Evolutionary conservation across 345 rosid genomes (phyloP).

Genomic region (Hypericum perforatum): DNA sequence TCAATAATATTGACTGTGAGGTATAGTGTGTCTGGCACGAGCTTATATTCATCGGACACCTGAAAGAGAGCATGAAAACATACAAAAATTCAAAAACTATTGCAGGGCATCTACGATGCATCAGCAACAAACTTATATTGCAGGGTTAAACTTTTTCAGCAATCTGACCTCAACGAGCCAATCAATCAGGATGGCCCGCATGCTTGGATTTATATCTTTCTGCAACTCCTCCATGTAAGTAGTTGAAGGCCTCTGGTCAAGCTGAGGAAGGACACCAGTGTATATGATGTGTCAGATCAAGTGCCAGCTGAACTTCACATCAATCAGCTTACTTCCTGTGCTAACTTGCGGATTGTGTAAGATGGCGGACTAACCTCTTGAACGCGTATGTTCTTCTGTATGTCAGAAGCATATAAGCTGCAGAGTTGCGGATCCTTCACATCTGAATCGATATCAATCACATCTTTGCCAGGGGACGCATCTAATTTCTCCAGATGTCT

Average conservation of each 20-base stretch:
- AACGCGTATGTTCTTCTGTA: slow-evolving; percentile 43
- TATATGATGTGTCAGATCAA: too few relatives aligned
- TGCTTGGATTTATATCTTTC: slow-evolving; percentile 56
- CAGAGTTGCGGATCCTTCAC: slow-evolving; percentile 57
- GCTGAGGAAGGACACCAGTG: slow-evolving; percentile 34
- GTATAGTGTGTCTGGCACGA: slow-evolving; percentile 92
- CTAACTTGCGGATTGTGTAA: too few relatives aligned
- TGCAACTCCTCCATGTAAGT: slow-evolving; percentile 68
- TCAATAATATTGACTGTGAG: slow-evolving; percentile 87
- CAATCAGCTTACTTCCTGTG: too few relatives aligned
- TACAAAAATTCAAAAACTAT: neutral
- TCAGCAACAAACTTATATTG: too few relatives aligned
- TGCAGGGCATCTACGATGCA: too few relatives aligned
- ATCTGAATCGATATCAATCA: slow-evolving; percentile 69
- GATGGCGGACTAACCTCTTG: slow-evolving; percentile 44
- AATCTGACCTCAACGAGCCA: slow-evolving; percentile 88
- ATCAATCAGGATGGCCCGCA: slow-evolving; percentile 79
- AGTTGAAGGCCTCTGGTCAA: slow-evolving; percentile 61
- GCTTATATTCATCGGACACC: slow-evolving; percentile 85
- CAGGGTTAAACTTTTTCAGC: too few relatives aligned
- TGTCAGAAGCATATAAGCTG: slow-evolving; percentile 68
- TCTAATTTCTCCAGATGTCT: too few relatives aligned
- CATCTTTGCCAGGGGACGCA: too few relatives aligned
- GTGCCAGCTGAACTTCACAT: too few relatives aligned
- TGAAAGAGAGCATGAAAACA: slow-evolving; percentile 25